Percentiles rank a stretch among this genome's conserved stretches.
Conservation (phyloP, 2,329 filamentous ascomycete species). For the Chrysoporthe deuterocubensis region DNA sequence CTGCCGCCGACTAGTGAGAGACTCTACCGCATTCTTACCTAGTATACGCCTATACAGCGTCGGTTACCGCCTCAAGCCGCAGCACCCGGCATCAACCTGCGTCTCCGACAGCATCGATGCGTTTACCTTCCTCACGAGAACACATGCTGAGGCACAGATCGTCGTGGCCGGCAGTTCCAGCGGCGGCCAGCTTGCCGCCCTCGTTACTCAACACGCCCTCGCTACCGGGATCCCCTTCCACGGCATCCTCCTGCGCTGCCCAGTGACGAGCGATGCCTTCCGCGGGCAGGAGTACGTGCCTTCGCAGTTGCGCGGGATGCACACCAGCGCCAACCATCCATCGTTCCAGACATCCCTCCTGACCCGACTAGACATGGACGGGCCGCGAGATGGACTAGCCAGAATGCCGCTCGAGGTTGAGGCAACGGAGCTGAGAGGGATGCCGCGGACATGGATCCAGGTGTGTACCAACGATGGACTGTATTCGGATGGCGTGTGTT, state of each 20-base stretch:
- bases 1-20: constrained; percentile 47
- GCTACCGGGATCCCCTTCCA: constrained; percentile 34
- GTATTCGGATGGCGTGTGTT: constrained; percentile 56
- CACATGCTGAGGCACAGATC: constrained; percentile 30
- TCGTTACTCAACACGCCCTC: constrained; percentile 43
- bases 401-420: constrained; percentile 47
- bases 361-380: constrained; percentile 38
- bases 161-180: constrained; percentile 51
- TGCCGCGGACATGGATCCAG: constrained; percentile 53
- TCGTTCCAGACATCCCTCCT: constrained; percentile 43
- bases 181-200: constrained; percentile 52
- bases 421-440: constrained; percentile 35
- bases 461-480: constrained; percentile 55
- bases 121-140: constrained; percentile 35
- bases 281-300: constrained; percentile 44
- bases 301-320: constrained; percentile 38
- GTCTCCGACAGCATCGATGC: constrained; percentile 47
- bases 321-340: constrained; percentile 44
- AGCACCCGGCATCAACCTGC: constrained; percentile 44
- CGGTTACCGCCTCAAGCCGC: constrained; percentile 51
- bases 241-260: constrained; percentile 51
- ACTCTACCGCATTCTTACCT: constrained; percentile 29
- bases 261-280: constrained; percentile 51
- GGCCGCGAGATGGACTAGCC: constrained; percentile 46
- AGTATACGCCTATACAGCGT: constrained; percentile 47